Evolutionary conservation across 2,329 filamentous ascomycete genomes (phyloP).

Genomic region (Epichloe coenophiala): DNA sequence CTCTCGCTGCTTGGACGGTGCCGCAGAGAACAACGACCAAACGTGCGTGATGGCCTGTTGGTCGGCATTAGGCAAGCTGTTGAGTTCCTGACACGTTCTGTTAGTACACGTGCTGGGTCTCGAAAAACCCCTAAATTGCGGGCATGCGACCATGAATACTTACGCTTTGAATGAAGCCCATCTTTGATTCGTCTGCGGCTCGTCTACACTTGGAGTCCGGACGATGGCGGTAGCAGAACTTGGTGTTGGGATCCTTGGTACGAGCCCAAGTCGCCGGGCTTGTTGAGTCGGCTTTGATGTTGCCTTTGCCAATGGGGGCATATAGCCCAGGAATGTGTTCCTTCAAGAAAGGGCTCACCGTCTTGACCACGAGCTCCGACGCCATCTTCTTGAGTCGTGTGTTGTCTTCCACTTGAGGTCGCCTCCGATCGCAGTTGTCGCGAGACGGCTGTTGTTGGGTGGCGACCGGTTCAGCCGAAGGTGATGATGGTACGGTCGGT

Average conservation of each 20-base stretch:
- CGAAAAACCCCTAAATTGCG: background rate
- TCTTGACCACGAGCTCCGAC: slow-evolving; percentile 57
- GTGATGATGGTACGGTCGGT: slow-evolving; percentile 1
- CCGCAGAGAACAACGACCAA: slow-evolving; percentile 95
- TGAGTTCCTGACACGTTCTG: slow-evolving; percentile 52
- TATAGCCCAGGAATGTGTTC: slow-evolving; percentile 86
- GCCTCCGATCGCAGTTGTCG: slow-evolving; percentile 37
- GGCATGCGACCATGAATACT: slow-evolving; percentile 16
- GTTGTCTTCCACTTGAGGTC: slow-evolving; percentile 34
- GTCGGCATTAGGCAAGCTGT: slow-evolving; percentile 67
- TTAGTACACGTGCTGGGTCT: slow-evolving; percentile 1
- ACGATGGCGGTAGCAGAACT: slow-evolving; percentile 89
- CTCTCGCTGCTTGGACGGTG: slow-evolving; percentile 83
- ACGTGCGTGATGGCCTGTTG: slow-evolving; percentile 94
- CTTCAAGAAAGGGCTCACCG: slow-evolving; percentile 75
- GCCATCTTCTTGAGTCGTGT: slow-evolving; percentile 43
- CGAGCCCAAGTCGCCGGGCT: slow-evolving; percentile 3
- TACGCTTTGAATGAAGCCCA: slow-evolving; percentile 87
- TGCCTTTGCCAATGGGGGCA: slow-evolving; percentile 56
- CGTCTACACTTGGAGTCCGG: slow-evolving; percentile 89
- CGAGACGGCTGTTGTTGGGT: slow-evolving; percentile 16
- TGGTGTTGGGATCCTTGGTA: slow-evolving; percentile 57
- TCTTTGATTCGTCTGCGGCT: slow-evolving; percentile 87
- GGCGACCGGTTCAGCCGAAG: slow-evolving; percentile 2
- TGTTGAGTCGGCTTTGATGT: slow-evolving; percentile 14